Percentiles rank a stretch among this genome's conserved stretches.
These are phyloP conservation scores for Pholiota molesta DNA, from an alignment of 768 basidiomycete genomes.

Conservation along the genomic window DNA sequence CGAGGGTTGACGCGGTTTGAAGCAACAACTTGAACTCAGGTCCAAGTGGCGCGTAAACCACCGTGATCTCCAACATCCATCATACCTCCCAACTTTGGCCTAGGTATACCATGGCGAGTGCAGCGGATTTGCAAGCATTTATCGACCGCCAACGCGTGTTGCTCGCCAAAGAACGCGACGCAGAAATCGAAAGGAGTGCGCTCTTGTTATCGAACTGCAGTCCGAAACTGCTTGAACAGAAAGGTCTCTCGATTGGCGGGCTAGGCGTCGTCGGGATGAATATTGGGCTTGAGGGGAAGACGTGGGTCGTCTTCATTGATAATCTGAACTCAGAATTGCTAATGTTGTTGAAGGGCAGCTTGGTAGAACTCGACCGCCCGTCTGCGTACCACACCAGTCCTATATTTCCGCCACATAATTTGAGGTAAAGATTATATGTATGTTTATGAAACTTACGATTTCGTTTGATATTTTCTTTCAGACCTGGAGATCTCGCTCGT, in stretches of 20 bases:
- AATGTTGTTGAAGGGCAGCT: conserved; percentile 50
- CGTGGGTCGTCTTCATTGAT: conserved; percentile 46
- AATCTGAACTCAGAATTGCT: conserved; percentile 15
- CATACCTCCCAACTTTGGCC: background rate
- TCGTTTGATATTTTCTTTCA: conserved; percentile 30
- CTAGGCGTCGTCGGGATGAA: conserved; percentile 72
- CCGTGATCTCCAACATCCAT: background rate
- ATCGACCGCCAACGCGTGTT: conserved; percentile 69
- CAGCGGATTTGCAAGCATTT: conserved; percentile 53
- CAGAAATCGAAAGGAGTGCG: conserved; percentile 82
- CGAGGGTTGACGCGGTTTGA: too few relatives aligned
- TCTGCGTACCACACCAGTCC: conserved; percentile 74
- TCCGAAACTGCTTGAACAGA: conserved; percentile 84
- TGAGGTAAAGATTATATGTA: conserved; percentile 52
- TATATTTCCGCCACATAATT: conserved; percentile 82
- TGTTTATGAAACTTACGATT: background rate
- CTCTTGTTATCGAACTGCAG: conserved; percentile 83
- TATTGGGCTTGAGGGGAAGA: conserved; percentile 91
- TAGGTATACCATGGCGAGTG: conserved; percentile 29
- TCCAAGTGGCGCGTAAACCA: background rate
- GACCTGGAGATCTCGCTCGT: conserved; percentile 87
- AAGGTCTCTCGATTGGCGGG: conserved; percentile 78
- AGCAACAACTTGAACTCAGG: background rate
- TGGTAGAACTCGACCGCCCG: conserved; percentile 87
- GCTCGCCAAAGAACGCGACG: conserved; percentile 71